Percentiles rank a stretch among this genome's conserved stretches.
phyloP scores from a whole-genome alignment of 192 early-diverging fungal genomes.

The Entomortierella lignicola region DNA sequence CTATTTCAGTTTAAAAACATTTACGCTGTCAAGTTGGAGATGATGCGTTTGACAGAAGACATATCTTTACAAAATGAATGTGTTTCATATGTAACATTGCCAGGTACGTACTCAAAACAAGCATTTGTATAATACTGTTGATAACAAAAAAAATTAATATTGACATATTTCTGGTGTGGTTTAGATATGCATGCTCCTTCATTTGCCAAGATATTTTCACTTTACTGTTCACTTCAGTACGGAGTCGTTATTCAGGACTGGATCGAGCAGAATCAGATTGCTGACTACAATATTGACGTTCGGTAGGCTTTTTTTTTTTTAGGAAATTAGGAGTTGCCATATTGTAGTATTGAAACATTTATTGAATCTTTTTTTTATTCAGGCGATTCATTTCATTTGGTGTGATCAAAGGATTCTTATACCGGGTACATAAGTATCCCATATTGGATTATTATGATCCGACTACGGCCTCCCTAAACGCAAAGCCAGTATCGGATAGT shows the following conservation, averaged over 20 bases:
- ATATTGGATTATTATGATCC: constrained; percentile 55
- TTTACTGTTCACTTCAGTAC: constrained; percentile 85
- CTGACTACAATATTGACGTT: constrained; percentile 79
- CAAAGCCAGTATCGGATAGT: not conserved
- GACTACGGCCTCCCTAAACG: not conserved
- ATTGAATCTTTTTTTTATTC: not conserved
- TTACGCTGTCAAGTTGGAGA: constrained; percentile 76
- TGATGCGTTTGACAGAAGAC: constrained; percentile 72
- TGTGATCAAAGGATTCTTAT: constrained; percentile 83
- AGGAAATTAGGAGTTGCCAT: too few species aligned
- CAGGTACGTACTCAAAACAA: constrained; percentile 28
- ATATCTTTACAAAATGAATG: constrained; percentile 81
- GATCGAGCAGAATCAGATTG: constrained; percentile 81
- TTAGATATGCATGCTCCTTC: constrained; percentile 63
- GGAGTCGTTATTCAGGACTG: constrained; percentile 86
- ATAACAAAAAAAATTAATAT: not conserved
- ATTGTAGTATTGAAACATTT: too few species aligned
- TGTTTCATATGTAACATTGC: constrained; percentile 74
- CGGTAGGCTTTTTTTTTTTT: constrained; percentile 60
- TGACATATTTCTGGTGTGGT: not conserved
- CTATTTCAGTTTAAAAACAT: constrained; percentile 97
- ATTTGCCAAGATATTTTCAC: constrained; percentile 75
- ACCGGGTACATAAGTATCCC: constrained; percentile 94
- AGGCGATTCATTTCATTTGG: constrained; percentile 93
- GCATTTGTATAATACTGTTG: not conserved